Base-by-base conservation (phyloP, 208 protist genomes). In the Angomonas deanei region DNA sequence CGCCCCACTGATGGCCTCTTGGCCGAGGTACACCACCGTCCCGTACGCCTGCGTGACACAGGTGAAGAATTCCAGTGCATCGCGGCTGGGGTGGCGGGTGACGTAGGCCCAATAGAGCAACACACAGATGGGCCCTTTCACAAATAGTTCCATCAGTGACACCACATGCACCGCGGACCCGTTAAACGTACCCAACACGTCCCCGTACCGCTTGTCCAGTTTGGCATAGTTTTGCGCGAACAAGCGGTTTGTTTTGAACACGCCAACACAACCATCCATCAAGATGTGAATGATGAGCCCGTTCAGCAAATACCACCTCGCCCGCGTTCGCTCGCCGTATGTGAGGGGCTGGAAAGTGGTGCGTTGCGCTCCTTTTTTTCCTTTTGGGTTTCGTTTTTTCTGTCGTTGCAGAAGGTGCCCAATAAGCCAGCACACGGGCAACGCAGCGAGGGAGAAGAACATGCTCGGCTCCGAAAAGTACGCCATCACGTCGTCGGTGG, bases 271-370 rank as follows among this genome's bases (percentile, higher is more conserved):
- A 49, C 81, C 86, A 56, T 88, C 86, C 79, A 92, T 80, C 17
- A 88, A 38, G 6, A 88, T 80, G 66, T 88, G 82, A 33, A 88
- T 84, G 27, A 89, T 74, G 32, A 88, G 52, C 33, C 79, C 86
- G 69, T 89, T 92, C 21, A 86, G 70, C 50, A 92, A 65, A 67
- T 92, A 92, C 86, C 86, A 92, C 39, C 82, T 70, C 1, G 79
- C 81, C 15, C 76, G 82, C 1, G 68, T 68, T 23, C 86, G 79
- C 68, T 92, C 80, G 26, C 61, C 69, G 47, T 70, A 79, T 4
- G 72, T 72, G 17, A 80, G 67, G 17, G 78, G 78, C 13, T 46
- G 38, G n/a, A n/a, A n/a, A n/a, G n/a, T 53, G 63, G 56, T 5
- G 17, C 39, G 19, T 66, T 54, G 24, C 46, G 36, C 23, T 38